Base-by-base conservation (phyloP, 176 grass and related monocot genomes). In the Lolium rigidum region DNA sequence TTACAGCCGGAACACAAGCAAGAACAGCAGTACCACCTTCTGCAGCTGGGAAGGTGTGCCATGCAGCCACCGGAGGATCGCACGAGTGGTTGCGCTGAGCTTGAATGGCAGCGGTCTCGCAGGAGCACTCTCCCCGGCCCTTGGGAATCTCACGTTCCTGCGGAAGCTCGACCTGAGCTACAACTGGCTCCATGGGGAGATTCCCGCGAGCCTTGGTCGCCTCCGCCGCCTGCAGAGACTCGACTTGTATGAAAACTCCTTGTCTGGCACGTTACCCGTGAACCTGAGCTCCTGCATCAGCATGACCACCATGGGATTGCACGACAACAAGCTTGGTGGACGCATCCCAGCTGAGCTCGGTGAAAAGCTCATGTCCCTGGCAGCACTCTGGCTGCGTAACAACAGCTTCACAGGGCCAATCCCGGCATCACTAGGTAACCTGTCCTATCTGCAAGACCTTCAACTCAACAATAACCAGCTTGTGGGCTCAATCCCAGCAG, bases 111-210 rank as follows among this genome's bases (percentile, higher is more conserved):
- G 15, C 3, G 35, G 3, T 0, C 66, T 39, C 16, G 1, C 66
- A 0, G 66, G 17, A 9, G 16, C 66, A 10, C 66, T 70, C 35
- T 70, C 66, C 65, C 66, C 66, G 9, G 66, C 66, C 35, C 2
- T 70, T 7, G 66, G 66, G 35, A 70, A 70, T 37, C 35, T 70
- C 66, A 20, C 66, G 16, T 70, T 70, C 35, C 66, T 70, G 35
- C 66, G 37, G 66, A 70, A 3, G 8, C 35, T 70, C 16, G 9
- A 70, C 17, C 35, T 70, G 8, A 70, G 66, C 66, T 70, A 1
- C 7, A 70, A 70, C 26, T 41, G 28, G 16, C 35, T 70, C 66
- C 66, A 41, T 0, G 66, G 66, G 31, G 66, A 18, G 28, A 41
- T 70, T 11, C 66, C 66, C 0, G 66, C 35, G 1, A 70, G 66